Percentiles rank a stretch among this genome's conserved stretches.
Evolutionary conservation across 2,329 filamentous ascomycete species (phyloP).

Genomic region (Pseudopyrenochaeta lycopersici): DNA sequence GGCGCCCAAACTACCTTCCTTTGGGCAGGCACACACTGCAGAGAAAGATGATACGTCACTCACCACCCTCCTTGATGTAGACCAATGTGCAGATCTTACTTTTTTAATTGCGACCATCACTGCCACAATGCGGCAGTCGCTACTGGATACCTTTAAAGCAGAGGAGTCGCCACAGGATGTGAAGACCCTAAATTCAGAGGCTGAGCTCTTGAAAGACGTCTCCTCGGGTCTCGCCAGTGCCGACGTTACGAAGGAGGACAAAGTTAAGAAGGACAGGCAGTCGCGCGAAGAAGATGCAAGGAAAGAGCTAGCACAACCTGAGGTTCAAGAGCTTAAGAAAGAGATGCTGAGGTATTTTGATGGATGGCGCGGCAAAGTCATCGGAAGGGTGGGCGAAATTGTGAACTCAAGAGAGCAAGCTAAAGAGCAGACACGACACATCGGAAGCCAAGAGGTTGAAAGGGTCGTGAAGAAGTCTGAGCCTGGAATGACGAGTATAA

Average conservation of each 20-base stretch:
- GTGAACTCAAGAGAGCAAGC: conserved; percentile 51
- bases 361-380: conserved; percentile 78
- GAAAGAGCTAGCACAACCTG: conserved; percentile 60
- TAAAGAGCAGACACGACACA: conserved; percentile 37
- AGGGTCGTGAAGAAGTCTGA: conserved; percentile 40
- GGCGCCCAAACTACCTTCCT: conserved; percentile 45
- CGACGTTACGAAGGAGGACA: conserved; percentile 43
- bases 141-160: conserved; percentile 53
- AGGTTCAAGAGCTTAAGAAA: conserved; percentile 72
- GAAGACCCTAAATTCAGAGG: conserved; percentile 28
- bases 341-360: conserved; percentile 76
- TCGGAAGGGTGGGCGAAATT: conserved; percentile 76
- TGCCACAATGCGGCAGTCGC: conserved; percentile 56
- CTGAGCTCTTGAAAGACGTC: conserved; percentile 32
- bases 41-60: conserved; percentile 48
- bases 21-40: conserved; percentile 41
- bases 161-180: conserved; percentile 31
- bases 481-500: conserved; percentile 34
- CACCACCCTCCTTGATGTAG: conserved; percentile 55
- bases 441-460: conserved; percentile 30
- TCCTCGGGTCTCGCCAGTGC: conserved; percentile 30
- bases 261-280: conserved; percentile 38
- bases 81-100: conserved; percentile 58
- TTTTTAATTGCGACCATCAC: conserved; percentile 59
- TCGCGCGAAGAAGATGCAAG: conserved; percentile 47